A percentile compares a stretch with the other conserved stretches of the same genome.
phyloP scores from a whole-genome alignment of 2,329 filamentous ascomycete genomes.

The Colletotrichum liriopes region DNA sequence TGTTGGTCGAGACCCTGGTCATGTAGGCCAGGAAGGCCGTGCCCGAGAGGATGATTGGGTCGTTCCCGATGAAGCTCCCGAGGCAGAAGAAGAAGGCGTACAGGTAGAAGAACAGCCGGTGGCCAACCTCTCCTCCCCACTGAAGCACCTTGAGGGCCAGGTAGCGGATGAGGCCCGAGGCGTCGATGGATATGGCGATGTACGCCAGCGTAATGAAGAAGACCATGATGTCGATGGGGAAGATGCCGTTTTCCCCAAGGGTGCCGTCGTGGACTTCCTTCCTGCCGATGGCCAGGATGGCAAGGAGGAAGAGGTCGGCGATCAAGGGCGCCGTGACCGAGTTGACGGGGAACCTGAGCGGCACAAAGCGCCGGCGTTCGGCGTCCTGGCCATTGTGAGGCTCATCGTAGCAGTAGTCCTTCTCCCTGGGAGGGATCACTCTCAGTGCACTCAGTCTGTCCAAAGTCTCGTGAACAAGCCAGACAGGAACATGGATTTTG shows the following conservation, averaged over 20 bases:
- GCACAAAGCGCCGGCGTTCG: slow-evolving; percentile 59
- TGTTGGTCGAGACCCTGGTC: slow-evolving; percentile 82
- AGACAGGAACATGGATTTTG: slow-evolving; percentile 72
- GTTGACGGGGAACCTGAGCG: slow-evolving; percentile 75
- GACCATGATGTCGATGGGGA: slow-evolving; percentile 80
- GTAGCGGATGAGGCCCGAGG: slow-evolving; percentile 80
- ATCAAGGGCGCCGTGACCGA: slow-evolving; percentile 80
- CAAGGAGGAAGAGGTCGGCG: slow-evolving; percentile 80
- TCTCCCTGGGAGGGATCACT: slow-evolving; percentile 56
- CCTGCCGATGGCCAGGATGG: slow-evolving; percentile 77
- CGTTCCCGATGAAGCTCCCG: slow-evolving; percentile 80
- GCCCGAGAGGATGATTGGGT: slow-evolving; percentile 82
- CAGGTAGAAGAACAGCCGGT: slow-evolving; percentile 79
- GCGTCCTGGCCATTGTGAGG: slow-evolving; percentile 47
- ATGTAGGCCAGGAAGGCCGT: slow-evolving; percentile 84
- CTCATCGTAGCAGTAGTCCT: slow-evolving; percentile 17
- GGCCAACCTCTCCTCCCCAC: slow-evolving; percentile 77
- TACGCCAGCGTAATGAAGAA: slow-evolving; percentile 84
- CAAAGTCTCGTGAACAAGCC: slow-evolving; percentile 56
- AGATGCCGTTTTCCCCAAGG: slow-evolving; percentile 75
- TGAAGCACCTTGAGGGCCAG: slow-evolving; percentile 80
- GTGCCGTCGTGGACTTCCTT: slow-evolving; percentile 79
- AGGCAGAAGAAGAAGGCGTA: slow-evolving; percentile 81
- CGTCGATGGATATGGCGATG: slow-evolving; percentile 84
- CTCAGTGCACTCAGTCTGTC: slow-evolving; percentile 61